phyloP scores from a whole-genome alignment of 1,139 yeast genomes.

The Yamadazyma blattariae region DNA sequence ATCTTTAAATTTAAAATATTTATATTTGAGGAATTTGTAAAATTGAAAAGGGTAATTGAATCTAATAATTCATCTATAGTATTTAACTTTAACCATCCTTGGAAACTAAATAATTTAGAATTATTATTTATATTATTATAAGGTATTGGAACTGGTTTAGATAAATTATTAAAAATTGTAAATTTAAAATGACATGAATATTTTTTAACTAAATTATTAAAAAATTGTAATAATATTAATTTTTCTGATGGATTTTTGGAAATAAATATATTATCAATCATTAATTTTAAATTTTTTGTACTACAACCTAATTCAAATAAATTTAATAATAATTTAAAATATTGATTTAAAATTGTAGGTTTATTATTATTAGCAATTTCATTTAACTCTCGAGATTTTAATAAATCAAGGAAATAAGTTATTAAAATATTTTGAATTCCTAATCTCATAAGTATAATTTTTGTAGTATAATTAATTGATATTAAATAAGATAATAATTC shows the following conservation, averaged over 20 bases:
- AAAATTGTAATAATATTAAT: slow-evolving; percentile 22
- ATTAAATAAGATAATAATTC: slow-evolving; percentile 27
- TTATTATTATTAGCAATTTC: slow-evolving; percentile 3
- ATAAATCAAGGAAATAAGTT: slow-evolving; percentile 14
- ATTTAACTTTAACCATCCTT: slow-evolving; percentile 36
- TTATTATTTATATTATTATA: slow-evolving; percentile 15
- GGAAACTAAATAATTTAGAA: slow-evolving; percentile 23
- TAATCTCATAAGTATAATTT: slow-evolving; percentile 20
- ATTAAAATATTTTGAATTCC: slow-evolving; percentile 22
- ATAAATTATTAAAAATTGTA: slow-evolving; percentile 24
- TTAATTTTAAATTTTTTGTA: slow-evolving; percentile 17
- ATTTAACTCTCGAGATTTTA: background rate
- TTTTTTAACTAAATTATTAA: slow-evolving; percentile 20
- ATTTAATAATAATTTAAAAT: slow-evolving; percentile 21
- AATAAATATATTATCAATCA: slow-evolving; percentile 19
- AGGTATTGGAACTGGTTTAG: slow-evolving; percentile 23
- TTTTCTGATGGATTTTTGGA: slow-evolving; percentile 11
- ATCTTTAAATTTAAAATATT: slow-evolving; percentile 24
- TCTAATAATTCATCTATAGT: slow-evolving; percentile 10
- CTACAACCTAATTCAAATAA: slow-evolving; percentile 39
- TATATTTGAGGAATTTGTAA: slow-evolving; percentile 26
- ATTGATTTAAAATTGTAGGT: slow-evolving; percentile 19
- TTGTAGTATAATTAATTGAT: slow-evolving; percentile 23
- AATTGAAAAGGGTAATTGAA: slow-evolving; percentile 22
- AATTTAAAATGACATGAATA: slow-evolving; percentile 31